A percentile compares a stretch with the other conserved stretches of the same genome.
phyloP scores from a whole-genome alignment of 2,329 filamentous ascomycete genomes.

The Fusarium pseudocircinatum region DNA sequence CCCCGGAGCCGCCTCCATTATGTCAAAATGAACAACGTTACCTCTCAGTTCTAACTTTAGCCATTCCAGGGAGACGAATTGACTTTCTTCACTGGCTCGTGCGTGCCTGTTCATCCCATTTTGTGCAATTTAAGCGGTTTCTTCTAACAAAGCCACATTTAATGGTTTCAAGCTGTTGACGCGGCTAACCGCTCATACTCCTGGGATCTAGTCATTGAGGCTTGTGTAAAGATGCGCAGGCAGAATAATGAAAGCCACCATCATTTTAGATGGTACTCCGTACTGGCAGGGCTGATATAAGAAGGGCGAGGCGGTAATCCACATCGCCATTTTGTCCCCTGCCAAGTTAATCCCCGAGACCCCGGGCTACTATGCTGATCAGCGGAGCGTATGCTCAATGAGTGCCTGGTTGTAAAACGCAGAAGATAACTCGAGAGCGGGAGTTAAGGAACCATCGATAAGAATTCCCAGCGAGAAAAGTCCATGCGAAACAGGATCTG shows the following conservation, averaged over 20 bases:
- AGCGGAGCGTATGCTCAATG: not conserved
- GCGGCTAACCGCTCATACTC: not conserved
- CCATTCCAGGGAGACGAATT: slow-evolving; percentile 4
- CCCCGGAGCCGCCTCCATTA: not conserved
- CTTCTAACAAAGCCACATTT: not conserved
- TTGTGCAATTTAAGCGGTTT: not conserved
- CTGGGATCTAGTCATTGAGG: not conserved
- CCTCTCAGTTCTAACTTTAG: slow-evolving; percentile 33
- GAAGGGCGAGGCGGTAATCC: slow-evolving; percentile 23
- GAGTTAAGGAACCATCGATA: not conserved
- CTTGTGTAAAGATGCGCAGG: slow-evolving; percentile 1
- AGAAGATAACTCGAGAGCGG: not conserved
- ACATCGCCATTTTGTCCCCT: not conserved
- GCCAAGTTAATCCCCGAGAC: not conserved
- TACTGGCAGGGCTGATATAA: slow-evolving; percentile 24
- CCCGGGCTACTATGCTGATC: slow-evolving; percentile 1
- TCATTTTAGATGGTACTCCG: slow-evolving; percentile 28
- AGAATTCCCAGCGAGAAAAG: not conserved
- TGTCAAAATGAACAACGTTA: slow-evolving; percentile 15
- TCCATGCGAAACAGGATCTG: not conserved
- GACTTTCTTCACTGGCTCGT: slow-evolving; percentile 33
- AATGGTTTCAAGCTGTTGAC: not conserved
- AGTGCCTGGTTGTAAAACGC: not conserved
- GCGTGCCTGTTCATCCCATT: slow-evolving; percentile 19
- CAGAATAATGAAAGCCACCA: slow-evolving; percentile 6